Base-by-base conservation (phyloP, 2,329 filamentous ascomycete genomes). In the Paecilomyces formosus region DNA sequence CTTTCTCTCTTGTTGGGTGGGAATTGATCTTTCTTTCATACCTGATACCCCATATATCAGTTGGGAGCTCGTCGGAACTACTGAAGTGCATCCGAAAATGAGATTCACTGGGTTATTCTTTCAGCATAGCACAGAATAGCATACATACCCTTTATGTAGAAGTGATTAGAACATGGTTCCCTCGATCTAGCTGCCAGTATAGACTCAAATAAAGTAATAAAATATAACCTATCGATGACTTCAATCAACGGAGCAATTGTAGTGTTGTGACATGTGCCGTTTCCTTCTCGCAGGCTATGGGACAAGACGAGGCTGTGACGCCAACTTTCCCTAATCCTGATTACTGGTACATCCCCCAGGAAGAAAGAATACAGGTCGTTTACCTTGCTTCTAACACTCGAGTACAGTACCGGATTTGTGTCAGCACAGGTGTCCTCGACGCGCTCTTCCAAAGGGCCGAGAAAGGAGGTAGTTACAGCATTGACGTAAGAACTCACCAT, bases 271-370 rank as follows among this genome's bases (percentile, higher is more conserved):
- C 28, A 74, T 82, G 0, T 80, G 78, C 0, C 70, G 74, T 57
- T 57, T 75, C 71, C 28, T 82, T 77, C 61, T 80, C 78, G 0
- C 65, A 73, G 33, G 78, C 78, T 0, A 82, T 78, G 75, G 76
- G 78, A 0, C 67, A 74, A 33, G 70, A 77, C 49, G 77, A 78
- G 58, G 66, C 76, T 0, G 76, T 79, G 0, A 79, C 77, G 2
- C 76, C 77, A 0, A 64, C 78, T 3, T 76, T 78, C 53, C 76
- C 76, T 0, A 79, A 79, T 55, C 73, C 71, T 1, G 76, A 79
- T 55, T 79, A 74, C 55, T 78, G 69, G 66, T 68, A 28, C 6
- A 49, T 5, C 33, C 33, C 11, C 2, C 1, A 26, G 24, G 6
- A 39, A 2, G n/a, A 39, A 39, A 5, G 11, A 15, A 15, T 13